Evolutionary conservation across 2,329 filamentous ascomycete species (phyloP), one percentile per base, ranked within the genome.

Genomic region (Colletotrichum eremochloae): DNA sequence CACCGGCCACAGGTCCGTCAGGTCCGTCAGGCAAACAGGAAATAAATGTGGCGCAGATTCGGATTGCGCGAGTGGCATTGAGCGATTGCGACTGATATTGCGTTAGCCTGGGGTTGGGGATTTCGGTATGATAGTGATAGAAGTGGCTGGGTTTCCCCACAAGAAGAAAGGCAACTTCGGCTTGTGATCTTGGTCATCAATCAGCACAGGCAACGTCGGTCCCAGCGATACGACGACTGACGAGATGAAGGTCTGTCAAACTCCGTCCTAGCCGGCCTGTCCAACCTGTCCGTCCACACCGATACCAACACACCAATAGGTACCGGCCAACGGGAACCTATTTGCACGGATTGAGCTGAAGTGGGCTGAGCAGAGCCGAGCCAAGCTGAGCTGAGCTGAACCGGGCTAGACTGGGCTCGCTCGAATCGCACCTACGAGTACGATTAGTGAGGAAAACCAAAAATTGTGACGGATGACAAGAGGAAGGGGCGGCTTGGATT

Each of bases 71-170:
- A 58, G 36, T 40, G 7, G 33, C 36, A 61, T 61, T 62, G 63
- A n/a, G 40, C 8, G 29, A 55, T 44, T 53, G 69, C 65, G 40
- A 68, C 44, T 50, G 44, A 9, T 46, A 24, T n/a, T 20, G 6
- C 60, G 53, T 56, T 36, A 9, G 44, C 42, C 9, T 61, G 67
- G 44, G 58, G 42, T 33, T 68, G 31, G 20, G 46, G 46, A n/a
- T 48, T 48, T 24, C 24, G 20, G 46, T 24, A 48, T 12, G 20
- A n/a, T 24, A 5, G 69, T 64, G 58, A 69, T 68, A 38, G 33
- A 48, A 61, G 69, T 72, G 65, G 69, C 69, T 72, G 58, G 69
- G 31, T 36, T 72, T 72, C 69, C 69, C 69, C 65, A 65, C 69
- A 72, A 67, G 57, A 63, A 62, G 69, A 64, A 64, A 69, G 38